Conservation (phyloP, 1,139 yeast species). For the Suhomyces bolitotheri region DNA sequence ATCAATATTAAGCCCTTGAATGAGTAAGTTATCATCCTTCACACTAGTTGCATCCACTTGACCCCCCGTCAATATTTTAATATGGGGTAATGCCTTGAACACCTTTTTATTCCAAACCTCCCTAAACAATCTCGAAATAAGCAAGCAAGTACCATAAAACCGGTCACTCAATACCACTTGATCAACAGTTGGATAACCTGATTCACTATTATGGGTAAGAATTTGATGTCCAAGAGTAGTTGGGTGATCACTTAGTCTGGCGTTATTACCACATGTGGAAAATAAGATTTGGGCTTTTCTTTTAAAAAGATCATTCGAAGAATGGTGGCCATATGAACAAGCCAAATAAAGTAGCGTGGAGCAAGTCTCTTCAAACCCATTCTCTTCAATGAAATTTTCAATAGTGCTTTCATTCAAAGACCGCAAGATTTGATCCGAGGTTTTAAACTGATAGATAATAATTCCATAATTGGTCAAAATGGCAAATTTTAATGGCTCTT, state of each 20-base stretch:
- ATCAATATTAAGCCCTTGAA: constrained; percentile 49
- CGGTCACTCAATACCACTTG: constrained; percentile 87
- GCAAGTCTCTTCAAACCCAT: constrained; percentile 72
- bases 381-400: constrained; percentile 49
- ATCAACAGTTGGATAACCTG: constrained; percentile 49
- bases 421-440: constrained; percentile 76
- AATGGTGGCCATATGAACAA: constrained; percentile 60
- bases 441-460: constrained; percentile 70
- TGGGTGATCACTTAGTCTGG: constrained; percentile 40
- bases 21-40: constrained; percentile 47
- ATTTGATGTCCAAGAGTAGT: constrained; percentile 12
- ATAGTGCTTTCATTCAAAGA: constrained; percentile 61
- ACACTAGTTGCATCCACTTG: constrained; percentile 42
- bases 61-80: constrained; percentile 36
- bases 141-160: constrained; percentile 85
- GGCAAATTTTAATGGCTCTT: constrained; percentile 66
- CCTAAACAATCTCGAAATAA: constrained; percentile 75
- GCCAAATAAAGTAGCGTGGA: constrained; percentile 83
- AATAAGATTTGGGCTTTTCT: constrained; percentile 53
- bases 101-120: constrained; percentile 77
- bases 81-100: constrained; percentile 50
- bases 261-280: constrained; percentile 56
- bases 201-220: constrained; percentile 8
- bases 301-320: constrained; percentile 50
- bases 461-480: constrained; percentile 80